A percentile compares a stretch with the other conserved stretches of the same genome.
Evolutionary conservation across 805 yeast species (phyloP).

Genomic region (Scheffersomyces ergatensis): DNA sequence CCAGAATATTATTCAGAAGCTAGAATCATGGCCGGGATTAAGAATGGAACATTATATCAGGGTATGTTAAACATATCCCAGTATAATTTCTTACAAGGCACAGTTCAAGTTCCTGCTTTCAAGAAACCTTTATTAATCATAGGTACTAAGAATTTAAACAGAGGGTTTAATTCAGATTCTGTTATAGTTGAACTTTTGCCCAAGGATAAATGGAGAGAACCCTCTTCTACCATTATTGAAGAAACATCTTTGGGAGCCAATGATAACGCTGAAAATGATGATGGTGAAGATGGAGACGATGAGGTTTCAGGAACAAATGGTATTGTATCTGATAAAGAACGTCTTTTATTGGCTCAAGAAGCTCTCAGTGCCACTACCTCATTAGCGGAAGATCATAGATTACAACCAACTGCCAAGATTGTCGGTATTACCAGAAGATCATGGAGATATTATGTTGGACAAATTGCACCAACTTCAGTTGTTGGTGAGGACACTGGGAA

Average conservation of each 20-base stretch:
- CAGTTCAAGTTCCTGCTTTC: constrained; percentile 66
- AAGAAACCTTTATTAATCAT: constrained; percentile 77
- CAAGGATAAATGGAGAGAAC: constrained; percentile 80
- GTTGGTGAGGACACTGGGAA: constrained; percentile 52
- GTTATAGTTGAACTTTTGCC: constrained; percentile 91
- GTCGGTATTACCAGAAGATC: constrained; percentile 87
- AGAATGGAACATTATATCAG: constrained; percentile 82
- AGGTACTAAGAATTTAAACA: constrained; percentile 82
- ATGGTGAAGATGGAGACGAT: constrained; percentile 25
- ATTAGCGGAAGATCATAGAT: constrained; percentile 35
- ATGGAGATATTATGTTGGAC: constrained; percentile 97
- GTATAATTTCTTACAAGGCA: constrained; percentile 86
- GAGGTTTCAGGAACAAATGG: constrained; percentile 15
- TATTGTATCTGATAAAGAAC: constrained; percentile 64
- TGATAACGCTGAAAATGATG: constrained; percentile 59
- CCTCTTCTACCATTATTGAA: constrained; percentile 76
- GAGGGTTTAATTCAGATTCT: constrained; percentile 89
- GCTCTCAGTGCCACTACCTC: constrained; percentile 64
- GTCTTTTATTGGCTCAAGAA: constrained; percentile 71
- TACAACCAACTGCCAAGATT: constrained; percentile 91
- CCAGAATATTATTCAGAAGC: constrained; percentile 79
- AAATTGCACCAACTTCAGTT: constrained; percentile 75
- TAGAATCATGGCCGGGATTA: constrained; percentile 85
- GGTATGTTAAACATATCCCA: constrained; percentile 79
- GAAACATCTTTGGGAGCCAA: constrained; percentile 62